These are phyloP conservation scores for Solanum aculeatissimum DNA, from an alignment of 305 asterid species.

Conservation along the genomic window DNA sequence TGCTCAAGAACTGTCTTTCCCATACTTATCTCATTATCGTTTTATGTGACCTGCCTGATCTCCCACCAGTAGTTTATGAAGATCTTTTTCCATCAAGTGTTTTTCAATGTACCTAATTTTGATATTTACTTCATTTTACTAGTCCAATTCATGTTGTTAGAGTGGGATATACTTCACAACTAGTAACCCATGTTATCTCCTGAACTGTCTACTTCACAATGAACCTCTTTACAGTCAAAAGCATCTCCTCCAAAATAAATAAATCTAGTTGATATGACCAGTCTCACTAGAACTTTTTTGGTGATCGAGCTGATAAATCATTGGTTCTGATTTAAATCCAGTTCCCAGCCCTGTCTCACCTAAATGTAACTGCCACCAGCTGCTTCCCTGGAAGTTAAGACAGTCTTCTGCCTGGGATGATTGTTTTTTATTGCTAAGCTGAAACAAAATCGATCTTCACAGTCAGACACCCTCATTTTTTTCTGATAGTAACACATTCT, in stretches of 20 bases:
- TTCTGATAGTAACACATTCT: neutral
- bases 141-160: neutral
- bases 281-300: neutral
- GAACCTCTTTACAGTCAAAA: neutral
- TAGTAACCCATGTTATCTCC: neutral
- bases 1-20: neutral
- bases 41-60: neutral
- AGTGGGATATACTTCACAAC: neutral
- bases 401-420: neutral
- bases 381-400: neutral
- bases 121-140: neutral
- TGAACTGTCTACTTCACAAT: neutral
- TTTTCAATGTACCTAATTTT: neutral
- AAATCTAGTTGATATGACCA: neutral
- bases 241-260: neutral
- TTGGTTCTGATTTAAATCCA: neutral
- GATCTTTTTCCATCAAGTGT: neutral
- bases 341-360: neutral
- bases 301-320: neutral
- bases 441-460: neutral
- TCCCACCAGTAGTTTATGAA: neutral
- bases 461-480: neutral
- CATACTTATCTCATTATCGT: neutral
- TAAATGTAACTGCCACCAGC: neutral
- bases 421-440: neutral